Base-by-base conservation (phyloP, 169 alveolate species). In the Eimeria mitis region DNA sequence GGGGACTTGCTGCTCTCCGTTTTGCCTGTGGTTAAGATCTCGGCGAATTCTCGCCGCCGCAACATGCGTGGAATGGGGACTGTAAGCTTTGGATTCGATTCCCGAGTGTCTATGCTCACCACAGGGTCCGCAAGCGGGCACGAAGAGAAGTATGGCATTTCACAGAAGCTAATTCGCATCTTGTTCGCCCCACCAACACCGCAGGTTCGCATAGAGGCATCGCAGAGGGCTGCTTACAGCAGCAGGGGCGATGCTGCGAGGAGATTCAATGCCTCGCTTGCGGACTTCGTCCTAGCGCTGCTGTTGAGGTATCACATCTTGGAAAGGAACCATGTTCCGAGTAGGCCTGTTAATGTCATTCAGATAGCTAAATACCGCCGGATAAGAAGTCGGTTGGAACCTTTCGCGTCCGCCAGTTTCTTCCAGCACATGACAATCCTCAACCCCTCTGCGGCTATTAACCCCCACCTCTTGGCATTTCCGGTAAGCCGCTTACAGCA, bases 131-230 rank as follows among this genome's bases (percentile, higher is more conserved):
- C 44, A 19, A 85, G 92, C 92, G 92, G 92, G 40, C 92, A 85
- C 70, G 92, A 85, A 52, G 71, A 23, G 81, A 85, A 85, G 92
- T 85, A 85, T 28, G 79, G 63, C 79, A 85, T 63, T 37, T 85
- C 92, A 7, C 76, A 61, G 59, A 85, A 63, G 42, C 79, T 85
- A 2, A 85, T 85, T 63, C 76, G 92, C 63, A 63, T 85, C 65
- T 8, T 85, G 31, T 56, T 85, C 52, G 92, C 92, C 61, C 92
- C 92, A 19, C 92, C 92, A 42, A 85, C 92, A 42, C 92, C 92
- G 40, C 81, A 85, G 49, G 79, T 85, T 71, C 92, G 79, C 63
- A 61, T 85, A 61, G 92, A 85, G 92, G 92, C 92, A 11, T 37
- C 52, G 63, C 92, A 56, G n/a, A 85, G 79, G 63, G n/a, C 81